Percentiles rank a stretch among this genome's conserved stretches.
Conservation (phyloP, 768 basidiomycete species). For the Psilocybe cubensis region DNA sequence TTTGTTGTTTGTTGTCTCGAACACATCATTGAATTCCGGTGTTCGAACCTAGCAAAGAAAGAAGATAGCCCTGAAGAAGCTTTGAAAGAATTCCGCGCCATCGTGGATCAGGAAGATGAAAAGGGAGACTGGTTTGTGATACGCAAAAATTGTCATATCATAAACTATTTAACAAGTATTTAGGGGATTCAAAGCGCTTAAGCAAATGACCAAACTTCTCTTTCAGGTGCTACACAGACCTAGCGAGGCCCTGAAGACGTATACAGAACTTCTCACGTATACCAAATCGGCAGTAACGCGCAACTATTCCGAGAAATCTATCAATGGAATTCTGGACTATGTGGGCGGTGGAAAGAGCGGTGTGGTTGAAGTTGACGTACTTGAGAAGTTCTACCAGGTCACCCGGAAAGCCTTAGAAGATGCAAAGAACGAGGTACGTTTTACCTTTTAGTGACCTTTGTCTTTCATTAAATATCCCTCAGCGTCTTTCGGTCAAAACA, state of each 20-base stretch:
- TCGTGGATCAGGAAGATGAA: constrained; percentile 90
- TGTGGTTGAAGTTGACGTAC: constrained; percentile 76
- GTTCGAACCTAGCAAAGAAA: constrained; percentile 72
- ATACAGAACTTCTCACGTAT: constrained; percentile 85
- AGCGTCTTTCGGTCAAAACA: constrained; percentile 94
- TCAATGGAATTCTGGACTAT: constrained; percentile 98
- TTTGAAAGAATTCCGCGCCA: constrained; percentile 83
- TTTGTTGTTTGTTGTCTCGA: not conserved
- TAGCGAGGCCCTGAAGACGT: constrained; percentile 83
- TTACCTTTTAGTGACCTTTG: not conserved
- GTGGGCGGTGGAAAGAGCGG: constrained; percentile 90
- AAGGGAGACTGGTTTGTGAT: constrained; percentile 86
- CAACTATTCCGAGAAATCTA: constrained; percentile 97
- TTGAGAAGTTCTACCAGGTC: constrained; percentile 95
- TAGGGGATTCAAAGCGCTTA: constrained; percentile 99
- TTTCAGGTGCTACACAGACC: constrained; percentile 82
- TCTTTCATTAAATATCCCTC: not conserved
- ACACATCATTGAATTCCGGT: not conserved
- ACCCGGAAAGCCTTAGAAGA: constrained; percentile 91
- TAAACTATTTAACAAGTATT: not conserved
- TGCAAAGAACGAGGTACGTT: constrained; percentile 90
- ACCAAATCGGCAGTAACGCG: constrained; percentile 95
- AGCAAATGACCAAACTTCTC: constrained; percentile 94
- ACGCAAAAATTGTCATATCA: not conserved
- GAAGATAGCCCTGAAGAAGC: constrained; percentile 94